Conservation (phyloP, 2,329 filamentous ascomycete genomes). For the Hymenoscyphus infarciens region DNA sequence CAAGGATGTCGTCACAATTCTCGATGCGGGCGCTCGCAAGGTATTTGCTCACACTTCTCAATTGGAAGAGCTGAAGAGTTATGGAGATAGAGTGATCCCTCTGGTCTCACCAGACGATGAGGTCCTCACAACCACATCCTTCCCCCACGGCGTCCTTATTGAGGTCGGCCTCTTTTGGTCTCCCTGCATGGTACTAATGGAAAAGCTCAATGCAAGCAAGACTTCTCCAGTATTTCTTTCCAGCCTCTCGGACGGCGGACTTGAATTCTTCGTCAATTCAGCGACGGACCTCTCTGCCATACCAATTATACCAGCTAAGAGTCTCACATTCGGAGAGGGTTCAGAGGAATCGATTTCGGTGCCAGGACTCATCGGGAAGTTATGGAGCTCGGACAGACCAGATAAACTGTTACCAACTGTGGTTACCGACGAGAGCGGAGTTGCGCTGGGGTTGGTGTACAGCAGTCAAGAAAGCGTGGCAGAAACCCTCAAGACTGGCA, state of each 20-base stretch:
- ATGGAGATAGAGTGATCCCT: slow-evolving; percentile 54
- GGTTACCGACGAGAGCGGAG: slow-evolving; percentile 82
- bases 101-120: slow-evolving; percentile 32
- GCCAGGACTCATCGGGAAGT: slow-evolving; percentile 66
- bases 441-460: slow-evolving; percentile 87
- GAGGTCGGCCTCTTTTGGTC: slow-evolving; percentile 39
- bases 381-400: slow-evolving; percentile 74
- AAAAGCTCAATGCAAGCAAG: slow-evolving; percentile 28
- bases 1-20: slow-evolving; percentile 73
- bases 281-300: slow-evolving; percentile 46
- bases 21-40: slow-evolving; percentile 81
- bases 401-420: slow-evolving; percentile 87
- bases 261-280: slow-evolving; percentile 22
- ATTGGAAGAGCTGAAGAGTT: slow-evolving; percentile 55
- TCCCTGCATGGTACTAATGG: slow-evolving; percentile 33
- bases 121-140: slow-evolving; percentile 10
- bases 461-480: slow-evolving; percentile 87
- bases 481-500: slow-evolving; percentile 76
- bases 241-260: slow-evolving; percentile 17
- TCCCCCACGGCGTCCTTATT: slow-evolving; percentile 35
- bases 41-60: slow-evolving; percentile 76
- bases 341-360: slow-evolving; percentile 57
- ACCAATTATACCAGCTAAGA: slow-evolving; percentile 69
- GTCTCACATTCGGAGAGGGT: slow-evolving; percentile 66
- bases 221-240: slow-evolving; percentile 32